phyloP scores from a whole-genome alignment of 2,329 filamentous ascomycete genomes.

The Bertia moriformis region DNA sequence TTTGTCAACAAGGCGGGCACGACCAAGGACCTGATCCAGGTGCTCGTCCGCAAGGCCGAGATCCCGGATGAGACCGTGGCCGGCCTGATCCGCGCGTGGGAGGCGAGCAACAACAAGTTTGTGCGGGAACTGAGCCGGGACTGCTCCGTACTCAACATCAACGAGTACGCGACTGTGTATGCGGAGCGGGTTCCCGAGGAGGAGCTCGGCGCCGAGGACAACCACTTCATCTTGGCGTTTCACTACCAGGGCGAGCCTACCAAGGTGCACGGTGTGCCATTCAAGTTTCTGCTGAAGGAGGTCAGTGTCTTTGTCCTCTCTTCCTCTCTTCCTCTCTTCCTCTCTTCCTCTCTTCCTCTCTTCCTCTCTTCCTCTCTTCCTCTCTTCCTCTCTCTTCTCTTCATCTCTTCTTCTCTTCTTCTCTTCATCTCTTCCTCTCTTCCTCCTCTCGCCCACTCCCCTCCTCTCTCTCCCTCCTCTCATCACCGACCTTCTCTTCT shows the following conservation, averaged over 20 bases:
- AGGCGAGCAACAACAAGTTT: slow-evolving; percentile 69
- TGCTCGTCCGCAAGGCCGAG: slow-evolving; percentile 66
- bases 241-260: slow-evolving; percentile 85
- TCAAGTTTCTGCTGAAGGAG: slow-evolving; percentile 74
- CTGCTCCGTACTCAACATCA: slow-evolving; percentile 65
- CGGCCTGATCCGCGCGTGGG: slow-evolving; percentile 64
- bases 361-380: too few species aligned
- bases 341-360: too few species aligned
- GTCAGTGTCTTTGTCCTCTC: slow-evolving; percentile 25
- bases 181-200: slow-evolving; percentile 70
- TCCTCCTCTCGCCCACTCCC: too few species aligned
- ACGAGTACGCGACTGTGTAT: slow-evolving; percentile 71
- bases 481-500: slow-evolving; percentile 1
- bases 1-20: slow-evolving; percentile 78
- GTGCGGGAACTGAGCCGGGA: slow-evolving; percentile 62
- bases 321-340: too few species aligned
- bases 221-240: slow-evolving; percentile 61
- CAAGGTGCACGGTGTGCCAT: slow-evolving; percentile 76
- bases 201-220: slow-evolving; percentile 40
- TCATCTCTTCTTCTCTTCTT: too few species aligned
- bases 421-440: too few species aligned
- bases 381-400: too few species aligned
- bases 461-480: not conserved
- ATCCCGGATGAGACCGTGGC: slow-evolving; percentile 59
- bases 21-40: slow-evolving; percentile 63